Base-by-base conservation (phyloP, 2,329 filamentous ascomycete genomes). In the Paraphaeosphaeria minitans region DNA sequence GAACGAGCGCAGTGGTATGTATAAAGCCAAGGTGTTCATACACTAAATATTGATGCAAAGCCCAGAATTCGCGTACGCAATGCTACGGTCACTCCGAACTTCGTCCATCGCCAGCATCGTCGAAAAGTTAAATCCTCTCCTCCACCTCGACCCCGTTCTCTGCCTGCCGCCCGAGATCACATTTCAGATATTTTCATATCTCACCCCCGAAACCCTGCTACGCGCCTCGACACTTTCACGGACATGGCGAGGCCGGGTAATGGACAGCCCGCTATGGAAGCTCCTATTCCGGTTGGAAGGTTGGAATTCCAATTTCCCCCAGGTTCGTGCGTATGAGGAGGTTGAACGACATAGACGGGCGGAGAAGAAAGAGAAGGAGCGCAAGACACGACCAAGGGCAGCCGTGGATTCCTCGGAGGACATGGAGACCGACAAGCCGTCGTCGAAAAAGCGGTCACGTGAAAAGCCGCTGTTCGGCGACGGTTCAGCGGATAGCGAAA, bases 61-160 rank as follows among this genome's bases (percentile, higher is more conserved):
- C n/a, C 56, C 70, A 96, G 93, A 94, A 74, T 85, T 96, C 65
- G 90, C 91, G 42, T 92, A 94, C 79, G 84, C 86, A 47, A 84
- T 97, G 24, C 83, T 97, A 56, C 86, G 89, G 58, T 88, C 89
- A 57, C 82, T 97, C 29, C 91, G 90, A 19, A 96, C 92, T 0
- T 90, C 90, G 7, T 86, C 88, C 55, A 88, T 97, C 59, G 88
- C 90, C 51, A 84, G 89, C 46, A 91, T 97, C 54, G 91, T 97
- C 48, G 86, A 93, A 55, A 86, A 89, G 63, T 81, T 97, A 19
- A 90, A 89, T 62, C 91, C 93, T 4, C 85, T 93, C 53, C 87
- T 98, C 2, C 93, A 97, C 77, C 94, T 97, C 78, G 92, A 99
- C 78, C 97, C 97, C 55, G 87, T 97, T 43, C 82, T 87, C 63